Base-by-base conservation (phyloP, 1,284 basidiomycete species). In the Ceratobasidium sp. region DNA sequence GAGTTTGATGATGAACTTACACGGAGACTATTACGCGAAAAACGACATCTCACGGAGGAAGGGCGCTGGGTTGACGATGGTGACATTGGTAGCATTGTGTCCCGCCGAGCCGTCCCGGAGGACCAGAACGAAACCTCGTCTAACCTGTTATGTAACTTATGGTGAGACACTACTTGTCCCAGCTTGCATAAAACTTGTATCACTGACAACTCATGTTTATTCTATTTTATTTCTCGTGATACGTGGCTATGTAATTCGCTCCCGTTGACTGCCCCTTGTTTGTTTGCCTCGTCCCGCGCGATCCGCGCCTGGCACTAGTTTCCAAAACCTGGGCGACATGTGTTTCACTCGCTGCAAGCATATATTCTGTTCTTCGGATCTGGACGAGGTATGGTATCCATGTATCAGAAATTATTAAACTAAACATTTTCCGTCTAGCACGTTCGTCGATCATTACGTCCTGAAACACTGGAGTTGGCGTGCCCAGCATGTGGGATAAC, bases 61-160 rank as follows among this genome's bases (percentile, higher is more conserved):
- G 58, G 58, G 2, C 58, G 58, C 13, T 62, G 58, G 58, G 27
- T 62, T 17, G 58, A 62, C 32, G 58, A 62, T 31, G 58, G 58
- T 20, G 58, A 62, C 31, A 62, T 62, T 22, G 58, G 45, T 29
- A 50, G 31, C n/a, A 62, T 62, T 27, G 45, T 49, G 12, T 62
- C 45, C 17, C 58, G 58, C 7, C 58, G 58, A 27, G 38, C 42
- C 10, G 45, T 62, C 13, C 43, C 58, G 12, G 58, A 62, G 31
- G 58, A 62, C 35, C 56, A 60, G 5, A 32, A 22, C 25, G 56
- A 45, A 32, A 35, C 43, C 17, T 25, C 29, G 12, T 25, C 58
- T 50, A 62, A 50, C 45, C 58, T 62, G 22, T 34, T 62, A 22
- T 62, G 58, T 50, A 62, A 62, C 45, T 6, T 13, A 47, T 62